phyloP scores from a whole-genome alignment of 164 flowering plant genomes.

The Annona cherimola region DNA sequence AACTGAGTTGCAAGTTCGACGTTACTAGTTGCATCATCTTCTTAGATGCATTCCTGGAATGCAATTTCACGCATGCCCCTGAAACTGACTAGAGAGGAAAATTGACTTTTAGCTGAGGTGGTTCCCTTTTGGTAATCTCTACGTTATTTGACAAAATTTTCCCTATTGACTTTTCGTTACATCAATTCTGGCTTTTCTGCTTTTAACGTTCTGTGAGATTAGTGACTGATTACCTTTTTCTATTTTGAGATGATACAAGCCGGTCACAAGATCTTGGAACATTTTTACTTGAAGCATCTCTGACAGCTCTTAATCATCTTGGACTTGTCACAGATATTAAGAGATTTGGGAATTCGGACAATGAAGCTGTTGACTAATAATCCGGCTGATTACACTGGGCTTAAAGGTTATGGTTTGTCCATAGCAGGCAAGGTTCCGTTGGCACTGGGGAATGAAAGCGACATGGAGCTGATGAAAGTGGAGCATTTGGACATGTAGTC shows the following conservation, averaged over 20 bases:
- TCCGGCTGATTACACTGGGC: slow-evolving; percentile 81
- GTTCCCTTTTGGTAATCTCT: too few species aligned
- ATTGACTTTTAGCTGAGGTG: too few species aligned
- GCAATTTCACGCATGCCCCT: too few species aligned
- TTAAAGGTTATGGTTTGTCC: slow-evolving; percentile 88
- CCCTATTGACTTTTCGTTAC: too few species aligned
- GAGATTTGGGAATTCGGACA: slow-evolving; percentile 83
- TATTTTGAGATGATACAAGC: not conserved
- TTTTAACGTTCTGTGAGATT: too few species aligned
- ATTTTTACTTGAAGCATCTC: not conserved
- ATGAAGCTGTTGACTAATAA: slow-evolving; percentile 97
- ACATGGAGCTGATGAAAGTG: slow-evolving; percentile 81
- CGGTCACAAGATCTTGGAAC: not conserved
- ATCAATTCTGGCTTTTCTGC: too few species aligned
- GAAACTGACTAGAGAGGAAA: too few species aligned
- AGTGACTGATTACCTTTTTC: too few species aligned
- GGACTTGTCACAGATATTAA: slow-evolving; percentile 54
- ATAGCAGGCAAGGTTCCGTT: slow-evolving; percentile 75
- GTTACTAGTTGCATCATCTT: too few species aligned
- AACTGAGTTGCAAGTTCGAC: too few species aligned
- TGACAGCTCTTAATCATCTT: not conserved
- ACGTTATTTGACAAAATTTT: too few species aligned
- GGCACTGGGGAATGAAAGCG: slow-evolving; percentile 73
- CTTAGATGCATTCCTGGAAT: too few species aligned
- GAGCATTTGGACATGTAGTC: slow-evolving; percentile 90